These are phyloP conservation scores for Buddleja alternifolia DNA, from an alignment of 257 asterid genomes.

Conservation along the genomic window DNA sequence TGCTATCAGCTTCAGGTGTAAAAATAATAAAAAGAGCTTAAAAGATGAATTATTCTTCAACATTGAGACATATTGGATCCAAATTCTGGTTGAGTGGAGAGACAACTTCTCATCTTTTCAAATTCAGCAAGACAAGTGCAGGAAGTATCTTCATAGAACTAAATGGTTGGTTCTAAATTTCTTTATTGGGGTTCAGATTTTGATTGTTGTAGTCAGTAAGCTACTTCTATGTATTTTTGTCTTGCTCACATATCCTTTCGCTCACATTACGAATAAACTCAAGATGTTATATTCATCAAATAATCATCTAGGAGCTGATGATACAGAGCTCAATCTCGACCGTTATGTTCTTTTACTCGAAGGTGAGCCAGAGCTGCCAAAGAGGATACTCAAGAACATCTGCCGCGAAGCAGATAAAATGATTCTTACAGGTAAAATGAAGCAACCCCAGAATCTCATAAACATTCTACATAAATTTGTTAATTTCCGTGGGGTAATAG, in stretches of 20 bases:
- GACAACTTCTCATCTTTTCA: conserved; percentile 12
- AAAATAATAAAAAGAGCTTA: neutral
- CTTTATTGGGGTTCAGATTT: conserved; percentile 19
- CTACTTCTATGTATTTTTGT: conserved; percentile 4
- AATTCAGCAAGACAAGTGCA: neutral
- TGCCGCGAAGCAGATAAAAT: too few relatives aligned
- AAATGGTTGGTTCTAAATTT: conserved; percentile 14
- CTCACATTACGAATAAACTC: neutral
- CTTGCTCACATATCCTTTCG: neutral
- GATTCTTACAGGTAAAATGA: too few relatives aligned
- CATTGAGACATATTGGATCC: conserved; percentile 25
- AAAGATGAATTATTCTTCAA: neutral
- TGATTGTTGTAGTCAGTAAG: conserved; percentile 22
- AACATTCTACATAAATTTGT: too few relatives aligned
- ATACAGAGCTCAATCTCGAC: neutral
- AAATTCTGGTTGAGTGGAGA: conserved; percentile 26
- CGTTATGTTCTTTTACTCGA: conserved; percentile 34
- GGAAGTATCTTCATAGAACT: neutral
- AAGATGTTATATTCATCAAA: neutral
- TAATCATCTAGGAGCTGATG: neutral
- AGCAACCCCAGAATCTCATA: too few relatives aligned
- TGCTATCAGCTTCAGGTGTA: neutral
- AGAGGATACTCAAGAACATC: neutral
- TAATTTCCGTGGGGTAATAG: conserved; percentile 15
- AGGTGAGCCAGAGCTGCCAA: conserved; percentile 30